Evolutionary conservation across 129 eudicot genomes (phyloP), one percentile per base, ranked within the genome.

Genomic region (Saussurea involucrata): DNA sequence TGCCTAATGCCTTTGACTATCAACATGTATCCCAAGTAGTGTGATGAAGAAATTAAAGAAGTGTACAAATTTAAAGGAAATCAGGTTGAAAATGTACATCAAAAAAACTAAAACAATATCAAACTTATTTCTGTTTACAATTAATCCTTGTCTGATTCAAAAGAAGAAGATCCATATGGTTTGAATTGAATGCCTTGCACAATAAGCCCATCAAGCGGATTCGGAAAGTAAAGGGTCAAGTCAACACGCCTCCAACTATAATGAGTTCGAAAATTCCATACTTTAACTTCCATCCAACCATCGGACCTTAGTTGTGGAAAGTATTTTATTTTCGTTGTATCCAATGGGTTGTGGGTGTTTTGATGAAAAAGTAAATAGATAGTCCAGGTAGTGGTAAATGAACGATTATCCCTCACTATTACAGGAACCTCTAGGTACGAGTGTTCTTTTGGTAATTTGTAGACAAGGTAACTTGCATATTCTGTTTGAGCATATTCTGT

Each of bases 211-310:
- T 7, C 1, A 7, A 4, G 71, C 8, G 4, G 17, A 32, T 1
- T 7, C 9, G 44, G 44, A 36, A 36, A 36, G 44, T 36, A 36
- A 1, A 36, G 11, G 44, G 44, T 36, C 44, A 36, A 36, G 44
- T 36, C 44, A 8, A 36, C 44, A 36, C 9, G 44, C 46, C 46
- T 40, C 46, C 46, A 40, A 40, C 2, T 2, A 40, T 40, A 40
- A 10, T 40, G 46, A 40, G 24, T 17, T 15, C 17, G 34, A 71
- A 24, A 71, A 24, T 71, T 34, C 66, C 60, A 72, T 25, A n/a
- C 6, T 49, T 72, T 24, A 15, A 49, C 76, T 46, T 72, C 76
- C 76, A 53, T 72, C 76, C 66, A 72, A 53, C 76, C 61, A 72
- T 53, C 76, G 4, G 3, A 7, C 24, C 76, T 17, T 18, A 17